Evolutionary conservation across 2,329 filamentous ascomycete genomes (phyloP).

Genomic region (Aspergillus nomiae): DNA sequence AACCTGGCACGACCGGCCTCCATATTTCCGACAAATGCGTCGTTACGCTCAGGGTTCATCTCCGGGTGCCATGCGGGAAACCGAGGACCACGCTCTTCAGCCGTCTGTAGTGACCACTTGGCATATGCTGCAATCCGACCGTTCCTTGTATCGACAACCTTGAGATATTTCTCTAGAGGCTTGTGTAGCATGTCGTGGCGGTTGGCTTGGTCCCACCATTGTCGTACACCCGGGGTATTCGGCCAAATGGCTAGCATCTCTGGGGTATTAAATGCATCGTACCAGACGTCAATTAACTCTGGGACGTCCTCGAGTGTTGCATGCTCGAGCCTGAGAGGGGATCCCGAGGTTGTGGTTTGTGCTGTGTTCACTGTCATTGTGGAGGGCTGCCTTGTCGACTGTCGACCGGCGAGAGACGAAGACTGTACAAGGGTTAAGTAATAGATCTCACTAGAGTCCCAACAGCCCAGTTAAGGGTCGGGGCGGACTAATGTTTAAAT

Average conservation of each 20-base stretch:
- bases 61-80: background rate
- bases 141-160: background rate
- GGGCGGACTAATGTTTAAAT: too few species aligned
- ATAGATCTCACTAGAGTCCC: too few species aligned
- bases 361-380: background rate
- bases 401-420: background rate
- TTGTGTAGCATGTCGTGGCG: background rate
- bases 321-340: background rate
- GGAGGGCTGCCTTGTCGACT: background rate
- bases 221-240: background rate
- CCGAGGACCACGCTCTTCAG: background rate
- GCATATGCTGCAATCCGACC: background rate
- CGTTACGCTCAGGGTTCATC: background rate
- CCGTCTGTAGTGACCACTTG: background rate
- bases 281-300: background rate
- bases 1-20: background rate
- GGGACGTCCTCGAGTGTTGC: background rate
- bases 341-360: background rate
- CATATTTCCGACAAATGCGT: background rate
- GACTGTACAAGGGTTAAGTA: too few species aligned
- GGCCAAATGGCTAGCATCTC: background rate
- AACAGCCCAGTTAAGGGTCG: too few species aligned
- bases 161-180: background rate
- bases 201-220: background rate
- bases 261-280: background rate